Evolutionary conservation across 2,329 filamentous ascomycete species (phyloP).

Genomic region (Tolypocladium tundrense): DNA sequence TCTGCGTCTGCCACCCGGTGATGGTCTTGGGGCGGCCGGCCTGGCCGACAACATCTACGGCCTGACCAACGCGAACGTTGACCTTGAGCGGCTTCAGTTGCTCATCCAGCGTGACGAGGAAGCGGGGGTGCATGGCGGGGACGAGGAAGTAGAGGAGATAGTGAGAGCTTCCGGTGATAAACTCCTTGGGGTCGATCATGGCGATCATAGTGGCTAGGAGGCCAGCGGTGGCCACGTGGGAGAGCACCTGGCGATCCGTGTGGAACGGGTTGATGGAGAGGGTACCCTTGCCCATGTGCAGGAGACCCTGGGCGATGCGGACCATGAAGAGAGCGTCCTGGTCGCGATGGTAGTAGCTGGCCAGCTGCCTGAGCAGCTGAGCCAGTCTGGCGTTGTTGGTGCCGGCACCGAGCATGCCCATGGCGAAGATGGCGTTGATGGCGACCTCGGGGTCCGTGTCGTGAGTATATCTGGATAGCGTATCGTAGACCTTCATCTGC

Average conservation of each 20-base stretch:
- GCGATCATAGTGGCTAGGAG: slow-evolving; percentile 83
- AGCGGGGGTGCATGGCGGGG: slow-evolving; percentile 91
- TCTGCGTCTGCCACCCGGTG: slow-evolving; percentile 98
- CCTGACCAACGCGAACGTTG: slow-evolving; percentile 94
- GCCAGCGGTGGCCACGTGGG: slow-evolving; percentile 79
- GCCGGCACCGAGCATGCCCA: slow-evolving; percentile 92
- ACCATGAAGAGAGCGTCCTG: slow-evolving; percentile 98
- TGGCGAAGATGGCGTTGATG: slow-evolving; percentile 97
- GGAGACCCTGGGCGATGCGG: slow-evolving; percentile 88
- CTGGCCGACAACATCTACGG: slow-evolving; percentile 95
- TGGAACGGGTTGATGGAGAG: slow-evolving; percentile 97
- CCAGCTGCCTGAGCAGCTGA: slow-evolving; percentile 85
- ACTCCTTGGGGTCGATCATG: slow-evolving; percentile 91
- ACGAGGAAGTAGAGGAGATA: slow-evolving; percentile 97
- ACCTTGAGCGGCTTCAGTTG: slow-evolving; percentile 87
- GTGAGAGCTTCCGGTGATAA: slow-evolving; percentile 57
- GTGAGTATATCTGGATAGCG: slow-evolving; percentile 91
- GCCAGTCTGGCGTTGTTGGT: slow-evolving; percentile 97
- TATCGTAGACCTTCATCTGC: slow-evolving; percentile 99
- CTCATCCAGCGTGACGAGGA: slow-evolving; percentile 93
- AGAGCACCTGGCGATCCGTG: slow-evolving; percentile 92
- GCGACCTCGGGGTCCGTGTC: slow-evolving; percentile 98
- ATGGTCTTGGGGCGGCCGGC: slow-evolving; percentile 97
- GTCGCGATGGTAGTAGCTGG: slow-evolving; percentile 96
- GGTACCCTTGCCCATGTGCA: slow-evolving; percentile 99